Base-by-base conservation (phyloP, 2,329 filamentous ascomycete species). In the Penicillium concentricum region DNA sequence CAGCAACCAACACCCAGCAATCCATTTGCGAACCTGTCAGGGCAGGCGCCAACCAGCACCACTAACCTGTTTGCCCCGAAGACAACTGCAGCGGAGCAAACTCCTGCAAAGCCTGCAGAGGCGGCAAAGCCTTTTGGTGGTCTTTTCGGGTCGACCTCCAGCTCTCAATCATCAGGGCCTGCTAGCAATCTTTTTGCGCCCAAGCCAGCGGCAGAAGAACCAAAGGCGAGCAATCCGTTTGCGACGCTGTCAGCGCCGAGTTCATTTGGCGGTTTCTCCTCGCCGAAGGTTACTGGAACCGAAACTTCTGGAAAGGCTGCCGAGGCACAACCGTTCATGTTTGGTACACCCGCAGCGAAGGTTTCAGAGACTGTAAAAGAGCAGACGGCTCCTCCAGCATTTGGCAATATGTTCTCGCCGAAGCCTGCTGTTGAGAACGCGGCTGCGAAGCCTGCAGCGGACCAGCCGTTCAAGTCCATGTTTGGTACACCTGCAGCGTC, bases 171-270 rank as follows among this genome's bases (percentile, higher is more conserved):
- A 69, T 42, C 73, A 73, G 54, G 73, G 69, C 52, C 75, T 75
- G 48, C 69, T 67, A 43, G 69, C 67, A 53, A 64, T 67, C 22
- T 61, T 56, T 44, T 57, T 67, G 53, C 61, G 47, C 45, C 51
- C 65, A 30, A 64, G 58, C 37, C 64, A 63, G 50, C 56, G 39
- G 60, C 60, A 24, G 34, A 65, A 22, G 54, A 56, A 15, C 52
- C 68, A 15, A 51, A 60, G 18, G 18, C 63, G 2, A 71, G 61
- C 49, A 76, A 77, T 56, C 74, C 74, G 16, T 77, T 77, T 52
- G 64, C 66, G 30, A 73, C 57, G 42, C 20, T 54, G 12, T 48
- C 51, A 16, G 43, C 26, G n/a, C 35, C 42, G 6, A 53, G 24
- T 32, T 26, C 51, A 22, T 53, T 47, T 8, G 26, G 32, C 16